phyloP scores from a whole-genome alignment of 257 asterid species.

The Striga asiatica region DNA sequence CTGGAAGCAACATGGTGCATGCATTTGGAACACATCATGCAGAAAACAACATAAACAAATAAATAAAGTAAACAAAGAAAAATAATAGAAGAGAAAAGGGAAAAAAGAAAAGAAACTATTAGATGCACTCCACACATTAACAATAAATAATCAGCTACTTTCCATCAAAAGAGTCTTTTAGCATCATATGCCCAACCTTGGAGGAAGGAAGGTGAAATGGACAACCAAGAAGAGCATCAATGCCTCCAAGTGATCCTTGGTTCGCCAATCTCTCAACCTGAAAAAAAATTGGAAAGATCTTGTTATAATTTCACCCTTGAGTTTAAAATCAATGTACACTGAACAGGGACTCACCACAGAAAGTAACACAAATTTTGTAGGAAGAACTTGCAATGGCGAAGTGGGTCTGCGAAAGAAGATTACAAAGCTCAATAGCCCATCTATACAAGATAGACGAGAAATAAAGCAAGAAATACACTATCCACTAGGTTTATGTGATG shows the following conservation, averaged over 20 bases:
- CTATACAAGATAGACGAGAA: slow-evolving; percentile 1
- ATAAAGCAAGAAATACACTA: not conserved
- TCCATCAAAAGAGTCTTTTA: slow-evolving; percentile 9
- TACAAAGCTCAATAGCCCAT: slow-evolving; percentile 2
- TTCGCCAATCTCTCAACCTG: slow-evolving; percentile 70
- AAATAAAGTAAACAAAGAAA: not conserved
- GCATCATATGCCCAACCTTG: slow-evolving; percentile 41
- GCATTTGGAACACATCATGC: not conserved
- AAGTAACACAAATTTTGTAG: slow-evolving; percentile 59
- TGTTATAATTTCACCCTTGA: slow-evolving; percentile 11
- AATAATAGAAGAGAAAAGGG: not conserved
- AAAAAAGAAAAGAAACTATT: not conserved
- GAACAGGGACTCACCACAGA: slow-evolving; percentile 46
- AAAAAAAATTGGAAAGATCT: slow-evolving; percentile 5
- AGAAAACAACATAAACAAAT: not conserved
- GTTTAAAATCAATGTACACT: slow-evolving; percentile 3
- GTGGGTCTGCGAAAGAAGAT: slow-evolving; percentile 34
- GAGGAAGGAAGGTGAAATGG: slow-evolving; percentile 83
- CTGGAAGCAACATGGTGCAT: not conserved
- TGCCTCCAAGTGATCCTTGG: slow-evolving; percentile 81
- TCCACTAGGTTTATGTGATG: not conserved
- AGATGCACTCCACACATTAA: not conserved
- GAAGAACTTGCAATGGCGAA: slow-evolving; percentile 69
- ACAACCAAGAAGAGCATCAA: slow-evolving; percentile 92
- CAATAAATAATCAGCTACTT: not conserved